Conservation (phyloP, 805 yeast species). For the Wickerhamomyces queroliae region DNA sequence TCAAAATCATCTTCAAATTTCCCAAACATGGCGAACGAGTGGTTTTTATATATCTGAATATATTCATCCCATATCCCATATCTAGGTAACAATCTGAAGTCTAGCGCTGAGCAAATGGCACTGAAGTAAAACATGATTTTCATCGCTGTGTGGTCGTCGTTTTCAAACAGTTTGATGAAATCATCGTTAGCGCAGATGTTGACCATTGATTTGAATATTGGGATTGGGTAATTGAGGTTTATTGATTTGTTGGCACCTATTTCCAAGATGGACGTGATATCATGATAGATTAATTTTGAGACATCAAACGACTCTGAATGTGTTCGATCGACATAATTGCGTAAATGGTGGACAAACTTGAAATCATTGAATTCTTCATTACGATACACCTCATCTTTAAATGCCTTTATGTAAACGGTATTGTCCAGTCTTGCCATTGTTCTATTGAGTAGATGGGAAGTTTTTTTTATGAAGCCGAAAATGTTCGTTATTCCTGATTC, state of each 20-base stretch:
- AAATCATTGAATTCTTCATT: background rate
- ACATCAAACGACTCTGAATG: background rate
- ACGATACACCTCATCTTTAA: background rate
- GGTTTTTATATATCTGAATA: background rate
- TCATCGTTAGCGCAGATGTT: conserved; percentile 4
- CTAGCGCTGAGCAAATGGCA: conserved; percentile 15
- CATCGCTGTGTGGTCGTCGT: conserved; percentile 13
- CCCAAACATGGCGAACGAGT: background rate
- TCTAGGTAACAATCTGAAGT: conserved; percentile 13
- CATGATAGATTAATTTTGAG: background rate
- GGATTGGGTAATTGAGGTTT: conserved; percentile 9
- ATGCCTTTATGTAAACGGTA: background rate
- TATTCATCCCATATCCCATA: conserved; percentile 16
- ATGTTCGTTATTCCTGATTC: background rate
- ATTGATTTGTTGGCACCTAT: background rate
- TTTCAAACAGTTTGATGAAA: conserved; percentile 9
- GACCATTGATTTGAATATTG: conserved; percentile 11
- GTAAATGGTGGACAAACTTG: background rate
- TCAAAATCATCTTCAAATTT: conserved; percentile 3
- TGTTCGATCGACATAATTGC: background rate
- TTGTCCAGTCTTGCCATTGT: background rate
- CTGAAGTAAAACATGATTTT: conserved; percentile 17
- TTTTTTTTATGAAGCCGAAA: background rate
- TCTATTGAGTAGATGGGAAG: background rate
- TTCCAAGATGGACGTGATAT: background rate